Percentiles rank a stretch among this genome's conserved stretches.
Evolutionary conservation across 345 rosid species (phyloP).

Genomic region (Aquilaria yunnanensis): DNA sequence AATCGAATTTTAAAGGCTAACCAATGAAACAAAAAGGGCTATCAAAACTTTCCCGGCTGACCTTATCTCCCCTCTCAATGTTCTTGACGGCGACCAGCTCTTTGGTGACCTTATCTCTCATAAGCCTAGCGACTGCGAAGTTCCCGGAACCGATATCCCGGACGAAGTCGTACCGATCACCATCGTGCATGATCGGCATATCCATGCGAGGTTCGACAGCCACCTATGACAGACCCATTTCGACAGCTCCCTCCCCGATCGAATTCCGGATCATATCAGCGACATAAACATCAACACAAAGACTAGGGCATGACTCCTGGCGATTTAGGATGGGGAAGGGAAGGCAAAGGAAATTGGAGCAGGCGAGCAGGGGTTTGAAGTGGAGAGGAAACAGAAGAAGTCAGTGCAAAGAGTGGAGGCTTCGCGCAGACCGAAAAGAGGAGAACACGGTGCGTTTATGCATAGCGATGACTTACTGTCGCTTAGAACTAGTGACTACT

Average conservation of each 20-base stretch:
- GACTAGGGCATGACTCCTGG: too few species aligned
- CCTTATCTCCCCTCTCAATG: conserved; percentile 95
- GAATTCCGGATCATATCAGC: conserved; percentile 15
- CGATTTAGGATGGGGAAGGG: too few species aligned
- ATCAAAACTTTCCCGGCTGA: conserved; percentile 16
- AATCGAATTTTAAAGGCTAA: conserved; percentile 17
- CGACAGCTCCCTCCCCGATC: neutral
- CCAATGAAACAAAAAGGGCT: neutral
- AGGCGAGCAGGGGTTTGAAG: too few species aligned
- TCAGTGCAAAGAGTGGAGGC: too few species aligned
- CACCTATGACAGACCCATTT: conserved; percentile 47
- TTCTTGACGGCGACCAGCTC: conserved; percentile 97
- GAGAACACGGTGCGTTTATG: too few species aligned
- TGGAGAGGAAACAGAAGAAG: too few species aligned
- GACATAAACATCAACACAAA: conserved; percentile 1
- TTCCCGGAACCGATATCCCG: conserved; percentile 89
- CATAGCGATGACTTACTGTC: too few species aligned
- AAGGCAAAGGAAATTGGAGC: too few species aligned
- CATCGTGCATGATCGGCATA: conserved; percentile 94
- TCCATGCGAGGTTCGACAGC: conserved; percentile 60
- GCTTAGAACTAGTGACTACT: too few species aligned
- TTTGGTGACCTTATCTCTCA: conserved; percentile 74
- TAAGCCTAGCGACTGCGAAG: conserved; percentile 81
- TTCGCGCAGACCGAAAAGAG: too few species aligned
- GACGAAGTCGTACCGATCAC: conserved; percentile 86